These are phyloP conservation scores for Vigna nakashimae DNA, from an alignment of 306 rosid species.

Conservation along the genomic window DNA sequence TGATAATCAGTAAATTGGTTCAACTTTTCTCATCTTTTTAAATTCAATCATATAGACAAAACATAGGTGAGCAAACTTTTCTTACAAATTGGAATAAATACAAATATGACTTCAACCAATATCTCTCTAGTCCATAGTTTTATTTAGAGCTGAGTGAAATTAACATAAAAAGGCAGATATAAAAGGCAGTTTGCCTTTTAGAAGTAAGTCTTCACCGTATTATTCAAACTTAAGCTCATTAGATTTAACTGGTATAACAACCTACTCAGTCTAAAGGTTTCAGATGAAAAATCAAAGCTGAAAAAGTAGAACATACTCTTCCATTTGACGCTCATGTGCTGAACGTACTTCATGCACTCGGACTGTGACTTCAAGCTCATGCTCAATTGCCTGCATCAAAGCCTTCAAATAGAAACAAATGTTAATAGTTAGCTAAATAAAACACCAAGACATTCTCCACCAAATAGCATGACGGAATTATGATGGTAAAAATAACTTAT, in stretches of 20 bases:
- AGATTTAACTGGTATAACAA: slow-evolving; percentile 1
- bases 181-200: neutral
- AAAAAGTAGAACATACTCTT: slow-evolving; percentile 68
- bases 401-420: slow-evolving; percentile 58
- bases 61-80: neutral
- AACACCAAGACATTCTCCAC: slow-evolving; percentile 4
- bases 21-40: neutral
- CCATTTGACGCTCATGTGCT: slow-evolving; percentile 89
- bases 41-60: neutral
- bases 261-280: neutral
- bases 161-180: neutral
- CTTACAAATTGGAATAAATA: neutral
- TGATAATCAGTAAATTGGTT: neutral
- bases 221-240: neutral
- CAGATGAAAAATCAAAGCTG: neutral
- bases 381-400: slow-evolving; percentile 87
- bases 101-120: neutral
- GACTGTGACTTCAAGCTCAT: slow-evolving; percentile 92
- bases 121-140: neutral
- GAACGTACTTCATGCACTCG: slow-evolving; percentile 93
- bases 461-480: neutral
- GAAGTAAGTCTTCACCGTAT: neutral
- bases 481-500: neutral
- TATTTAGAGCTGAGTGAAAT: slow-evolving; percentile 1
- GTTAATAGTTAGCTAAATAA: slow-evolving; percentile 28